Base-by-base conservation (phyloP, 495 filamentous ascomycete species). In the Penicillium ochrochloron region DNA sequence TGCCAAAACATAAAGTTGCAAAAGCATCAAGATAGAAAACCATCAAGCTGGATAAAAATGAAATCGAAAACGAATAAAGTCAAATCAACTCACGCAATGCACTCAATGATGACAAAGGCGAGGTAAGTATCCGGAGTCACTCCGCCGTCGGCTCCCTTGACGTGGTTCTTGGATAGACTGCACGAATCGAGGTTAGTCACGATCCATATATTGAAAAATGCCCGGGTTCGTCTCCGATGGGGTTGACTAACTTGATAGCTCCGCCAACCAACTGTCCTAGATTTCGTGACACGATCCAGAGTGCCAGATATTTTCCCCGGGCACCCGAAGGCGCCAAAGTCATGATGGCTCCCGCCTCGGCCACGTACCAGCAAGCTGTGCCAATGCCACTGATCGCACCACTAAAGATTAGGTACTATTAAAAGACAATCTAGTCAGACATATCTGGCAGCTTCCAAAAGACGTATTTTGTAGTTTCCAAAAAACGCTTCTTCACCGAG, bases 281-380 rank as follows among this genome's bases (percentile, higher is more conserved):
- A 42, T 75, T 75, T 8, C 72, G 68, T 25, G 72, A 72, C 11
- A 75, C 72, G 57, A 75, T 75, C 72, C 72, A 75, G 56, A 75
- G 37, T 31, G 72, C 72, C 25, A 75, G 44, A 41, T 75, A 75
- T 54, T 75, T 75, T 58, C 72, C 72, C 58, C 72, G 70, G n/a
- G 72, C 66, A 15, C 70, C 70, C 8, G 72, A 72, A 10, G 72
- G 72, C 1, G 72, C 72, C 19, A 75, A 62, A 0, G 72, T 75
- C 72, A 75, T 75, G 37, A 75, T 75, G 12, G 68, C 64, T 33
- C 70, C 72, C 25, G 72, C 72, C 50, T 75, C 72, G 2, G 72
- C 72, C 27, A 75, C 72, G 57, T 75, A 75, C 72, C 72, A 75
- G 50, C 72, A 75, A 29, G 70, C 72, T 19, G 72, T 75, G 14